A percentile compares a stretch with the other conserved stretches of the same genome.
Evolutionary conservation across 306 rosid species (phyloP).

Genomic region (Biancaea sappan): DNA sequence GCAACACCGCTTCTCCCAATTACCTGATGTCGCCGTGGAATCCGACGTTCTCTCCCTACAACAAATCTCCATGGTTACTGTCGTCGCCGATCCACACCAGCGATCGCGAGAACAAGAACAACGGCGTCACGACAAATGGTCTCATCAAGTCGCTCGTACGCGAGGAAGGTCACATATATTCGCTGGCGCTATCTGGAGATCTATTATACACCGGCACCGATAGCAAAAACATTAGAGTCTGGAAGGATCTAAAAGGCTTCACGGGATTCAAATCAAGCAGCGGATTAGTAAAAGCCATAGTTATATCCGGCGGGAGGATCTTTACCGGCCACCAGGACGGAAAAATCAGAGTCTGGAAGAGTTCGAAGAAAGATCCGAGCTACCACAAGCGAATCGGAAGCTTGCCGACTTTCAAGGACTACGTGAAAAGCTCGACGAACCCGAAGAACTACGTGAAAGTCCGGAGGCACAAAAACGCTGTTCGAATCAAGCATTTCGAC

Average conservation of each 20-base stretch:
- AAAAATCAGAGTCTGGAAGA: constrained; percentile 68
- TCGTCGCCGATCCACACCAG: constrained; percentile 20
- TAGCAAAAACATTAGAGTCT: constrained; percentile 70
- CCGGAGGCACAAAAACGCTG: constrained; percentile 46
- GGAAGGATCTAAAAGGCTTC: constrained; percentile 63
- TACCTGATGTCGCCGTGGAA: constrained; percentile 66
- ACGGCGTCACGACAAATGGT: constrained; percentile 31
- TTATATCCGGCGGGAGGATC: constrained; percentile 47
- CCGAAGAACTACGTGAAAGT: constrained; percentile 64
- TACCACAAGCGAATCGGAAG: constrained; percentile 53
- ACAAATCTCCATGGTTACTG: constrained; percentile 61
- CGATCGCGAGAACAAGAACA: neutral
- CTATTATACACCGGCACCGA: constrained; percentile 77
- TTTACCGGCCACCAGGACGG: constrained; percentile 87
- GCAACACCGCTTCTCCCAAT: constrained; percentile 42
- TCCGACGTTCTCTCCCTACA: constrained; percentile 46
- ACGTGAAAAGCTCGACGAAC: constrained; percentile 50
- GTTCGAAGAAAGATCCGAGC: constrained; percentile 25
- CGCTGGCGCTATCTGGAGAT: constrained; percentile 61
- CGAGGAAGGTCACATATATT: constrained; percentile 73
- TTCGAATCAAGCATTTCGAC: constrained; percentile 57
- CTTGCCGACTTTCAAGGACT: constrained; percentile 58
- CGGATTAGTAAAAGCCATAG: constrained; percentile 65
- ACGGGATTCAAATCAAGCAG: constrained; percentile 65
- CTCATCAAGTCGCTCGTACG: constrained; percentile 57